phyloP scores from a whole-genome alignment of 2,329 filamentous ascomycete species.

The Atkinsonella hypoxylon region DNA sequence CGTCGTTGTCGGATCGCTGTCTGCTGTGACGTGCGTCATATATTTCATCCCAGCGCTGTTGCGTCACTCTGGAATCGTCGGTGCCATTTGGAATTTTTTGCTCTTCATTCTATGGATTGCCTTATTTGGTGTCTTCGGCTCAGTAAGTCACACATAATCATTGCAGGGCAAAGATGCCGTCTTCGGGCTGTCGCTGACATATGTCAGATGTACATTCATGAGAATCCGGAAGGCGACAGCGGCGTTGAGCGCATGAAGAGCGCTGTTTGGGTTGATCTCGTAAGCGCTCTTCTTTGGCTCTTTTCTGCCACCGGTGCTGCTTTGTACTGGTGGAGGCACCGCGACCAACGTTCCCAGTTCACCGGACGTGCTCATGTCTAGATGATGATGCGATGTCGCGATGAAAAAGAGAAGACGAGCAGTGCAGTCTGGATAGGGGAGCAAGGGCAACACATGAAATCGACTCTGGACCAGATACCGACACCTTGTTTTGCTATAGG shows the following conservation, averaged over 20 bases:
- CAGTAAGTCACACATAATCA: conserved; percentile 24
- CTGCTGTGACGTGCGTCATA: conserved; percentile 50
- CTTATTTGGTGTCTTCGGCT: conserved; percentile 74
- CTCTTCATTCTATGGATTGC: conserved; percentile 70
- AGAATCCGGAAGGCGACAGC: conserved; percentile 49
- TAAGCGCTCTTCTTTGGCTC: conserved; percentile 67
- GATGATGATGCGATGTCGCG: conserved; percentile 9
- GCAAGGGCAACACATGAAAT: background rate
- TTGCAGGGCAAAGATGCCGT: background rate
- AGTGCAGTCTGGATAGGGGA: background rate
- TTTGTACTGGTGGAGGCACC: conserved; percentile 46
- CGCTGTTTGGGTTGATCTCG: conserved; percentile 73
- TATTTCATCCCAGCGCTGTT: conserved; percentile 54
- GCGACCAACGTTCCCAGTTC: conserved; percentile 40
- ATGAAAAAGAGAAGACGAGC: background rate
- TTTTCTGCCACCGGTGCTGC: conserved; percentile 43
- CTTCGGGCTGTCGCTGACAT: background rate
- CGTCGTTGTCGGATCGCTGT: conserved; percentile 53
- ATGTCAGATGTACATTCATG: conserved; percentile 55
- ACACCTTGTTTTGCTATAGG: conserved; percentile 2
- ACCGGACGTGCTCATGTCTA: conserved; percentile 47
- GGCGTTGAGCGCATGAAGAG: conserved; percentile 69
- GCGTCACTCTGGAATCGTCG: conserved; percentile 30
- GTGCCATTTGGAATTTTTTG: conserved; percentile 59
- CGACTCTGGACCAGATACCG: background rate